Percentiles rank a stretch among this genome's conserved stretches.
These are phyloP conservation scores for Hypoxylon sp. DNA, from an alignment of 2,329 filamentous ascomycete species.

Conservation along the genomic window DNA sequence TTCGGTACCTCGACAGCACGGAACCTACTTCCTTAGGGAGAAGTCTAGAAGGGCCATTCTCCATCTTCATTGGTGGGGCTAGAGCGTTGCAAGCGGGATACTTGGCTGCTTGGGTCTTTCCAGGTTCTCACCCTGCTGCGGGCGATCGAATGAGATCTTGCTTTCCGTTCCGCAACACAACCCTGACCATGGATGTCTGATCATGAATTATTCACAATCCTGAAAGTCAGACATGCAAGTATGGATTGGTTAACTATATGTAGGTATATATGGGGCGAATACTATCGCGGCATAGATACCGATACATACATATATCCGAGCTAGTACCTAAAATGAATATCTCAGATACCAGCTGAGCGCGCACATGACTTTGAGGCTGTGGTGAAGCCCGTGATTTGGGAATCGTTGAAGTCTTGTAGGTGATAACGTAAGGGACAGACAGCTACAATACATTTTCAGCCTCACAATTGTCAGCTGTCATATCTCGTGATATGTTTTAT, in stretches of 20 bases:
- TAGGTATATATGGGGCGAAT: neutral
- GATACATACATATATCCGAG: neutral
- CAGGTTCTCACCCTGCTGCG: slow-evolving; percentile 22
- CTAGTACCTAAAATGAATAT: neutral
- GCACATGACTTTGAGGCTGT: too few species aligned
- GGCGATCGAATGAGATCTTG: slow-evolving; percentile 41
- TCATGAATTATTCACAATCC: slow-evolving; percentile 8
- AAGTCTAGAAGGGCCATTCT: slow-evolving; percentile 40
- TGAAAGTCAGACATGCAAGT: slow-evolving; percentile 3
- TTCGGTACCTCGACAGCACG: slow-evolving; percentile 21
- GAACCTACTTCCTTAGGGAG: slow-evolving; percentile 35
- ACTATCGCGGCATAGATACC: neutral
- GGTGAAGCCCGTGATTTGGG: slow-evolving; percentile 5
- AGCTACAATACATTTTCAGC: slow-evolving; percentile 38
- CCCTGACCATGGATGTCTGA: slow-evolving; percentile 11
- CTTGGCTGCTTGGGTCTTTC: slow-evolving; percentile 25
- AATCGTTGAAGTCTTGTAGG: slow-evolving; percentile 17
- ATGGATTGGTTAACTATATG: neutral
- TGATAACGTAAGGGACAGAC: slow-evolving; percentile 9
- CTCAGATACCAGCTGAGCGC: neutral
- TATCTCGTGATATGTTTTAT: slow-evolving; percentile 27
- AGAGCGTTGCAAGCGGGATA: slow-evolving; percentile 20
- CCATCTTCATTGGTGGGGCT: slow-evolving; percentile 32
- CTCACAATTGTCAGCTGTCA: slow-evolving; percentile 32
- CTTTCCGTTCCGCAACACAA: neutral